Evolutionary conservation across 176 grass and related monocot species (phyloP).

Genomic region (Avena atlantica): DNA sequence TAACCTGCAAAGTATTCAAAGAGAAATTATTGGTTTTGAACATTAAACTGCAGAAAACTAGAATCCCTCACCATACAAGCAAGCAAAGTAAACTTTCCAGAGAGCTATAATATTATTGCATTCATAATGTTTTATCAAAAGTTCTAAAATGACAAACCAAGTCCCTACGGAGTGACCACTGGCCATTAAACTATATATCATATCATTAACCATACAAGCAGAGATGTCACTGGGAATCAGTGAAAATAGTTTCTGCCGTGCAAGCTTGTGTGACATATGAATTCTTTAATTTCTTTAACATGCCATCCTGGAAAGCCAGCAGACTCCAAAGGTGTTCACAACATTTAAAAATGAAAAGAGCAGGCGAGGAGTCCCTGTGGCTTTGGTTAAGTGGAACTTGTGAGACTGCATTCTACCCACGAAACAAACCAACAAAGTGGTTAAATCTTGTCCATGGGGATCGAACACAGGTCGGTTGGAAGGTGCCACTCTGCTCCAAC

Average conservation of each 20-base stretch:
- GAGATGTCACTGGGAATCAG: constrained; percentile 15
- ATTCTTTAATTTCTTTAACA: constrained; percentile 19
- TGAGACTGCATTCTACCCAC: background rate
- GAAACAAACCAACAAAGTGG: background rate
- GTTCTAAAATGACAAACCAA: background rate
- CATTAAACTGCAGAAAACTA: background rate
- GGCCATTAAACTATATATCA: background rate
- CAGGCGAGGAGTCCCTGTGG: background rate
- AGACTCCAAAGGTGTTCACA: background rate
- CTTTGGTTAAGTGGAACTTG: background rate
- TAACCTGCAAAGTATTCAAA: constrained; percentile 56
- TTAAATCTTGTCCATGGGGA: background rate
- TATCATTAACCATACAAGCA: background rate
- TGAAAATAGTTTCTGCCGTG: background rate
- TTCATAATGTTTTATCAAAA: background rate
- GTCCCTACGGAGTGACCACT: background rate
- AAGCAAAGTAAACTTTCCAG: background rate
- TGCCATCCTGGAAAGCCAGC: background rate
- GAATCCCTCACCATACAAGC: constrained; percentile 15
- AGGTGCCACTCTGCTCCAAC: background rate
- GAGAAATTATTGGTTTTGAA: constrained; percentile 33
- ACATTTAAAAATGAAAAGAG: background rate
- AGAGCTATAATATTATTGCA: background rate
- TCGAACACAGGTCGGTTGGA: background rate
- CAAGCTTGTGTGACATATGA: constrained; percentile 1